Evolutionary conservation across 2,329 filamentous ascomycete genomes (phyloP).

Genomic region (Dothistroma septosporum): DNA sequence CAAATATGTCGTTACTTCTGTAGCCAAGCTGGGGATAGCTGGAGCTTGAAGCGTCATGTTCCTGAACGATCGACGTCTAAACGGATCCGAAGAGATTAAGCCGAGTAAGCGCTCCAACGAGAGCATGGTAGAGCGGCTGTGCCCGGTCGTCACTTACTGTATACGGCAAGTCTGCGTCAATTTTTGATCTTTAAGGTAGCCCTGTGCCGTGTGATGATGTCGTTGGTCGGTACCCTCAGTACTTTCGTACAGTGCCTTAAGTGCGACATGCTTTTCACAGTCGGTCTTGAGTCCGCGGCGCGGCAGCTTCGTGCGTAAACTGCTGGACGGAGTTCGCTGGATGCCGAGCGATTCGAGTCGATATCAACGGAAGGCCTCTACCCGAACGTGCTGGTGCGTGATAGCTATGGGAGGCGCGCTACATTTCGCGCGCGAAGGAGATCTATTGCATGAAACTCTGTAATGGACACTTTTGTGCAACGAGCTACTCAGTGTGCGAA

Average conservation of each 20-base stretch:
- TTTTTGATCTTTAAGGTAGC: background rate
- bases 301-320: no score
- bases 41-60: background rate
- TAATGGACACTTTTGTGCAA: background rate
- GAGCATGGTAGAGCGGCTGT: background rate
- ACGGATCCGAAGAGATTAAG: background rate
- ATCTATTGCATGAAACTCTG: background rate
- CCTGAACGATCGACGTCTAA: background rate
- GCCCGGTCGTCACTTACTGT: background rate
- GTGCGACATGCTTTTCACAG: no score
- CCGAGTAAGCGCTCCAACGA: no score
- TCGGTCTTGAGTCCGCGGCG: no score
- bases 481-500: slow-evolving; percentile 25
- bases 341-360: no score
- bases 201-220: background rate
- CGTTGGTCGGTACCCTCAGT: background rate
- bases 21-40: background rate
- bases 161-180: background rate
- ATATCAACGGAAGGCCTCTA: no score
- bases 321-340: no score
- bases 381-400: no score
- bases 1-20: background rate
- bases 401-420: no score
- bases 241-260: no score
- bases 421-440: background rate